Percentiles rank a stretch among this genome's conserved stretches.
Conservation (phyloP, 257 asterid species). For the Ophiorrhiza pumila region DNA sequence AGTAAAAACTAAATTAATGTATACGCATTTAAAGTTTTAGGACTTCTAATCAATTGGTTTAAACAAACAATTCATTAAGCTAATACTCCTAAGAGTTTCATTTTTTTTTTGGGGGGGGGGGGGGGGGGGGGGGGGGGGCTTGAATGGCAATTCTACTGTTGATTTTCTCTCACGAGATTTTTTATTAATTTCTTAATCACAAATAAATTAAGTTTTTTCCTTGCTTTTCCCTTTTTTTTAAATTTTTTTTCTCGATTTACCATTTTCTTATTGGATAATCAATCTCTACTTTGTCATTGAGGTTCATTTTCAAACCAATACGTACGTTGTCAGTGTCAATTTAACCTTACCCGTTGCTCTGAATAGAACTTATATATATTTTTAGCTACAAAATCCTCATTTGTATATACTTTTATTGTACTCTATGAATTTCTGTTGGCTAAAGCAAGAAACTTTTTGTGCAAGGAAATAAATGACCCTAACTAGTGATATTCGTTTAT, state of each 20-base stretch:
- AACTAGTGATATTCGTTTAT: no score
- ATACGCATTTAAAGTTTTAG: neutral
- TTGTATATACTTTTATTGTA: no score
- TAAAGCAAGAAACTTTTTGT: neutral
- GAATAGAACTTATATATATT: neutral
- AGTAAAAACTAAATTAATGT: neutral
- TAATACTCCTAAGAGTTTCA: no score
- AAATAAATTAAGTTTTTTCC: neutral
- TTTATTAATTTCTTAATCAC: no score
- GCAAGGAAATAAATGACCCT: neutral
- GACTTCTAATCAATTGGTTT: neutral
- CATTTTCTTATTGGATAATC: neutral
- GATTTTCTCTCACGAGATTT: no score
- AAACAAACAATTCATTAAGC: neutral
- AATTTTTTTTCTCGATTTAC: no score
- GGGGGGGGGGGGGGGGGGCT: no score
- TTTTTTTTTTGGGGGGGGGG: no score
- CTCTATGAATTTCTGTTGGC: no score
- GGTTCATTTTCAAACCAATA: neutral
- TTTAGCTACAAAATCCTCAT: no score
- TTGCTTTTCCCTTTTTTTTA: neutral
- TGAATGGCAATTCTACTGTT: no score
- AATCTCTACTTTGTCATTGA: conserved; percentile 5
- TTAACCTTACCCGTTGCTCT: neutral
- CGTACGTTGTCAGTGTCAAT: neutral